These are phyloP conservation scores for Tripterygium wilfordii DNA, from an alignment of 177 flowering plant species.

Conservation along the genomic window DNA sequence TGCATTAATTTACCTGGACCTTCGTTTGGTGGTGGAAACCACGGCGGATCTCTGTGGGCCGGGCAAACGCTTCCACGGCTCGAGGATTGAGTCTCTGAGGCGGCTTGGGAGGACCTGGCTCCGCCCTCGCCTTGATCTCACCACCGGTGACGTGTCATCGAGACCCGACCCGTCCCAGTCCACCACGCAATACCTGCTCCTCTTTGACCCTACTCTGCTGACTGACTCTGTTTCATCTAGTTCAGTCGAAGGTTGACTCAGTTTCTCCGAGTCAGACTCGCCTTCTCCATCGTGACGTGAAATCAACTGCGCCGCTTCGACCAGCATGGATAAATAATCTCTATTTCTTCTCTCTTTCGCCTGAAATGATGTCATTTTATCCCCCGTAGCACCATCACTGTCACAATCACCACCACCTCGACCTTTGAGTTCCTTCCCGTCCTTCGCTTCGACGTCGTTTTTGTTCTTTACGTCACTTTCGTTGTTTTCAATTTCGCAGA, in stretches of 20 bases:
- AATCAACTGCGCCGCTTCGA: conserved; percentile 44
- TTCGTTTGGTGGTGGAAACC: no score
- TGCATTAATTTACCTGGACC: no score
- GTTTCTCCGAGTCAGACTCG: background rate
- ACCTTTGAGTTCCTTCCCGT: no score
- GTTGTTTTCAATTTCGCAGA: no score
- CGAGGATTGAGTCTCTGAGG: conserved; percentile 52
- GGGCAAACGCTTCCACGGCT: conserved; percentile 29
- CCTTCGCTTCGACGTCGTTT: no score
- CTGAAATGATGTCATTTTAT: no score
- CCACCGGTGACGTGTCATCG: conserved; percentile 43
- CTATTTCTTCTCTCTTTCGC: conserved; percentile 1
- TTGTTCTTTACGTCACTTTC: no score
- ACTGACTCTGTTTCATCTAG: no score
- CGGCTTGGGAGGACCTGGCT: conserved; percentile 43
- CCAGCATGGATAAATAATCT: conserved; percentile 28
- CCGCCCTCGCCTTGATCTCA: conserved; percentile 50
- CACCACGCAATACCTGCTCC: background rate
- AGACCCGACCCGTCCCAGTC: conserved; percentile 8
- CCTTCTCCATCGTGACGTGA: conserved; percentile 10
- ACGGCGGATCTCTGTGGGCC: conserved; percentile 4
- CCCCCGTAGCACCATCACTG: no score
- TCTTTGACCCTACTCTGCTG: no score
- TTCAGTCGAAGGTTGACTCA: background rate
- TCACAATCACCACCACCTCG: no score